A percentile compares a stretch with the other conserved stretches of the same genome.
These are phyloP conservation scores for Lojkania enalia DNA, from an alignment of 2,329 filamentous ascomycete species.

Conservation along the genomic window DNA sequence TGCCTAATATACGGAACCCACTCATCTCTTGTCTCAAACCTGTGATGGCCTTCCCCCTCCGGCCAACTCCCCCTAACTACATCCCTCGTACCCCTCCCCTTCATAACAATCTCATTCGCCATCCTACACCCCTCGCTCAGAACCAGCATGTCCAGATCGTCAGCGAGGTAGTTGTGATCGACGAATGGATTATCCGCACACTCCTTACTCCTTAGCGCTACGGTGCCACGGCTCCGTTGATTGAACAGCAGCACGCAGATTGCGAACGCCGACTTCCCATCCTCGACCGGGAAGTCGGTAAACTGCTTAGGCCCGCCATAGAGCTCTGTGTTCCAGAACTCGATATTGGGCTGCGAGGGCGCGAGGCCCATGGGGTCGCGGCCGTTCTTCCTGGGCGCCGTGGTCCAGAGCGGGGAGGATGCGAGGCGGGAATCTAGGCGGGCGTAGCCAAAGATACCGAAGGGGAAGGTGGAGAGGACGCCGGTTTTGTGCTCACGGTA, in stretches of 20 bases:
- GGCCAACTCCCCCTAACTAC: constrained; percentile 66
- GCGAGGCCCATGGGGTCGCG: constrained; percentile 67
- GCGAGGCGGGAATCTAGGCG: constrained; percentile 63
- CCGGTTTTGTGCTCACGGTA: constrained; percentile 64
- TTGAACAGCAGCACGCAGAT: constrained; percentile 63
- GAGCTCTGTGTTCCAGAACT: constrained; percentile 66
- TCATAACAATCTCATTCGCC: constrained; percentile 63
- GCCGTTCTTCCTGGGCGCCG: constrained; percentile 47
- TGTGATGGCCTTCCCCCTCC: constrained; percentile 55
- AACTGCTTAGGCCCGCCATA: constrained; percentile 65
- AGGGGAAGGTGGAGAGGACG: constrained; percentile 63
- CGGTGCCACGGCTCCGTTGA: constrained; percentile 60
- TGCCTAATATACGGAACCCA: constrained; percentile 62
- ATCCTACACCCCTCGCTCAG: constrained; percentile 62
- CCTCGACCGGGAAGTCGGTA: constrained; percentile 55
- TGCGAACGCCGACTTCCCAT: constrained; percentile 60
- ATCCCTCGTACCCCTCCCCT: constrained; percentile 61
- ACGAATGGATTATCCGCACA: constrained; percentile 58
- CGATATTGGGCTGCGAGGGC: constrained; percentile 60
- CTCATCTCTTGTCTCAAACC: constrained; percentile 57
- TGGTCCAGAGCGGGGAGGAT: constrained; percentile 59
- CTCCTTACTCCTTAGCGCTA: constrained; percentile 55
- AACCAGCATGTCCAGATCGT: constrained; percentile 62
- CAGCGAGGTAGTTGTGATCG: constrained; percentile 61
- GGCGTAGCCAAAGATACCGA: constrained; percentile 64